Evolutionary conservation across 441 rosid species (phyloP), one percentile per base, ranked within the genome.

Genomic region (Pelargonium cotyledonis): DNA sequence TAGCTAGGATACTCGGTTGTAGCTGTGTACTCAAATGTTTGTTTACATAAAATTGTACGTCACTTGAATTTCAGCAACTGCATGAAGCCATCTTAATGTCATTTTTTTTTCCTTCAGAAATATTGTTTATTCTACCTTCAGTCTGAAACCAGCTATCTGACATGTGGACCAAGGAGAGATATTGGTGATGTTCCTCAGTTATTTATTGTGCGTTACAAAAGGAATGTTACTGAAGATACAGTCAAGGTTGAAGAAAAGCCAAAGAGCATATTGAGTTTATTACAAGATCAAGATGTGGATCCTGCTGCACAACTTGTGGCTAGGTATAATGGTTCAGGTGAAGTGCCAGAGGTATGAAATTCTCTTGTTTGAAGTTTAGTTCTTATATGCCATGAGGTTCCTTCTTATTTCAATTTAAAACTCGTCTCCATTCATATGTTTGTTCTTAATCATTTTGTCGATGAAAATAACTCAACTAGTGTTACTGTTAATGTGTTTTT

Each of bases 221-320:
- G 88, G 82, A 95, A 95, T 80, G 78, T 80, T 67, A 80, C 96
- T 15, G 83, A 78, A 74, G 90, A 84, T 55, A 67, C 72, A 68
- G 67, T 70, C 10, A 76, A 64, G 73, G 83, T 74, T 75, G 77
- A 76, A 61, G 82, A 80, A 76, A 85, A 77, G 78, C 84, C 85
- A 29, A 84, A 85, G 76, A 82, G 77, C 67, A 77, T 85, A 53
- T 91, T 85, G 85, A 74, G 49, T 77, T 80, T 76, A 63, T 73
- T 86, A 62, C 85, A 84, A 64, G 74, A 73, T 47, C 89, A 84
- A 53, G 88, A 89, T 67, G 82, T 76, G 29, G 96, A 92, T 82
- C 89, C 88, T 62, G 97, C 90, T 53, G 85, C 97, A 43, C 99
- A 95, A 81, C 97, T 95, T 62, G 96, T 92, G 38, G 96, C 94